phyloP scores from a whole-genome alignment of 2,329 filamentous ascomycete genomes.

The Beauveria varroae region DNA sequence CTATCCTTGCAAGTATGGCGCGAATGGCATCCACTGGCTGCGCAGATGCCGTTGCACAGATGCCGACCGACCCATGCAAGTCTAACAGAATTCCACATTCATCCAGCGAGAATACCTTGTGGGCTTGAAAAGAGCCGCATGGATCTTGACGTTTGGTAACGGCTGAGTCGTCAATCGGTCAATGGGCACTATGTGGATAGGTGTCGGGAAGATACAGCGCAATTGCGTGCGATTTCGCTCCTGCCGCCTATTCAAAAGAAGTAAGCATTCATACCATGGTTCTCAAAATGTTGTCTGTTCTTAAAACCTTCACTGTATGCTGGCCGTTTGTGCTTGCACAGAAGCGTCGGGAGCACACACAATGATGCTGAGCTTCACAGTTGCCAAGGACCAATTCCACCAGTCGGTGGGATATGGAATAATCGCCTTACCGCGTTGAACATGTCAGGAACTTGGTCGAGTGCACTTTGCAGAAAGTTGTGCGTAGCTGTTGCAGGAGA shows the following conservation, averaged over 20 bases:
- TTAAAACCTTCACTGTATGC: neutral
- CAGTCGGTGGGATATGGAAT: no score
- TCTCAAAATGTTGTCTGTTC: neutral
- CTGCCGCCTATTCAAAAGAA: neutral
- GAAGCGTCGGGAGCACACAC: no score
- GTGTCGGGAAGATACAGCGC: neutral
- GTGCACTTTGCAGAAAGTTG: no score
- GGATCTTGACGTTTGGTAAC: neutral
- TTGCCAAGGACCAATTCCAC: no score
- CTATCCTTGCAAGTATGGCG: conserved; percentile 4
- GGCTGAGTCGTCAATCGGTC: no score
- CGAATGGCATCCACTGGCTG: neutral
- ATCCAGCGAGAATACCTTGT: neutral
- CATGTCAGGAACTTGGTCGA: no score
- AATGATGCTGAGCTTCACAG: no score
- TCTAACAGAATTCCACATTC: neutral
- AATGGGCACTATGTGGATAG: neutral
- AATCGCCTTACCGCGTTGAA: no score
- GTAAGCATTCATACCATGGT: neutral
- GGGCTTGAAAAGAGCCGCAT: neutral
- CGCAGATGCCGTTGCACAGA: conserved; percentile 2
- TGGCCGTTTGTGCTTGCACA: neutral
- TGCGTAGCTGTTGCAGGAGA: neutral
- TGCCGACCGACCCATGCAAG: neutral
- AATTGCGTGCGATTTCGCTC: neutral